phyloP scores from a whole-genome alignment of 1,139 yeast genomes.

The Taphrina wiesneri region DNA sequence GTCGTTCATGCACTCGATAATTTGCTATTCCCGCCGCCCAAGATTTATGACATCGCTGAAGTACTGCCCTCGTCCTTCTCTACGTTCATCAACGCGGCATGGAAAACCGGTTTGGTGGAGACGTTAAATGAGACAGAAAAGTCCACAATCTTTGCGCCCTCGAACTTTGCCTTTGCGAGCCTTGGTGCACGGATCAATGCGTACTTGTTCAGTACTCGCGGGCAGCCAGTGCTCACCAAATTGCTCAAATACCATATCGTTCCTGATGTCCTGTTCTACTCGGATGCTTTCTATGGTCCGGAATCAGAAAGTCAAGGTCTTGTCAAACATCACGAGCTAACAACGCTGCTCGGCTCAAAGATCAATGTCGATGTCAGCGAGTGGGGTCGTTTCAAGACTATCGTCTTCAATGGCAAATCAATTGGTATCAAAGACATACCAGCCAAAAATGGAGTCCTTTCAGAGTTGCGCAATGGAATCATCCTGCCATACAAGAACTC shows the following conservation, averaged over 20 bases:
- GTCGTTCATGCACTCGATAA: conserved; percentile 36
- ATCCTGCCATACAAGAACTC: conserved; percentile 25
- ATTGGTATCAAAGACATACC: conserved; percentile 26
- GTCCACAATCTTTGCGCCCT: conserved; percentile 37
- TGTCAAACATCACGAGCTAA: conserved; percentile 22
- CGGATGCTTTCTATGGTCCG: conserved; percentile 32
- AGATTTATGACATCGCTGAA: conserved; percentile 25
- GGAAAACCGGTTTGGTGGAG: conserved; percentile 35
- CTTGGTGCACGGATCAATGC: conserved; percentile 36
- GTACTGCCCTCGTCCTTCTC: conserved; percentile 21
- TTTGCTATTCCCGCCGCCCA: conserved; percentile 34
- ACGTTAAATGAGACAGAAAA: conserved; percentile 32
- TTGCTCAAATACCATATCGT: conserved; percentile 36
- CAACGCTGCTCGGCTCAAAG: background rate
- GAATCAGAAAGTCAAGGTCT: conserved; percentile 23
- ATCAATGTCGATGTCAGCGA: conserved; percentile 29
- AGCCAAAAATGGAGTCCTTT: conserved; percentile 33
- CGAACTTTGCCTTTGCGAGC: conserved; percentile 35
- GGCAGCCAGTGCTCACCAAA: conserved; percentile 33
- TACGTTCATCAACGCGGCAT: conserved; percentile 36
- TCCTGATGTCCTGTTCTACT: conserved; percentile 36
- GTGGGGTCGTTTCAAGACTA: conserved; percentile 28
- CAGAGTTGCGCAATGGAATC: conserved; percentile 14
- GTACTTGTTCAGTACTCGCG: conserved; percentile 34
- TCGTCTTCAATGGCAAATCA: conserved; percentile 24